Conservation (phyloP, 2,329 filamentous ascomycete species). For the Xylaria sp. region DNA sequence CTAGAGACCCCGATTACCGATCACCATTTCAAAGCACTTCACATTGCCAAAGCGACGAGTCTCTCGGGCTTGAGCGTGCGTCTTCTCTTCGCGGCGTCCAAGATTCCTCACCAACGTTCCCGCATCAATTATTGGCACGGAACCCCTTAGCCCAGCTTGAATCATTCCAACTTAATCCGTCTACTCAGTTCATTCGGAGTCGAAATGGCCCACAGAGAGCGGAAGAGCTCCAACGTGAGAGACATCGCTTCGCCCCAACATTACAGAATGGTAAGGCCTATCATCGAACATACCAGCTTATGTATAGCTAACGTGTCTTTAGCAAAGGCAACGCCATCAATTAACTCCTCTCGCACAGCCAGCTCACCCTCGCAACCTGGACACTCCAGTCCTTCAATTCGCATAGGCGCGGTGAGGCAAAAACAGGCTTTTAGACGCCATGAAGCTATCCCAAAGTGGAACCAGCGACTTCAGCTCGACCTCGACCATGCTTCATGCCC, state of each 20-base stretch:
- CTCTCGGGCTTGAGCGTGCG: background rate
- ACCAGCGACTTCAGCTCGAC: slow-evolving; percentile 40
- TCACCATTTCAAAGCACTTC: slow-evolving; percentile 39
- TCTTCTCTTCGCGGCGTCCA: slow-evolving; percentile 4
- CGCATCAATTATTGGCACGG: slow-evolving; percentile 4
- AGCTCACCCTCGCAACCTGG: slow-evolving; percentile 45
- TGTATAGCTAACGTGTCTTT: slow-evolving; percentile 32
- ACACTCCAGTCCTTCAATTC: slow-evolving; percentile 48
- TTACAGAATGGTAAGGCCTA: slow-evolving; percentile 41
- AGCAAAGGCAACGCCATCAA: slow-evolving; percentile 38
- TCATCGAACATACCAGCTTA: background rate
- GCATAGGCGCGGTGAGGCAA: slow-evolving; percentile 40
- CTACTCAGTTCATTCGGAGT: slow-evolving; percentile 32
- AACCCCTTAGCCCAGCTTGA: background rate
- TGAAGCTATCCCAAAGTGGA: slow-evolving; percentile 37
- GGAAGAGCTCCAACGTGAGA: slow-evolving; percentile 37
- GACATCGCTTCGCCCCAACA: slow-evolving; percentile 40
- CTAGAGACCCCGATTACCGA: slow-evolving; percentile 33
- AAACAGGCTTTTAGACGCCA: slow-evolving; percentile 30
- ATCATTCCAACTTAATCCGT: slow-evolving; percentile 35
- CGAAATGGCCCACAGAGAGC: slow-evolving; percentile 36
- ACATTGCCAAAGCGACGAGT: slow-evolving; percentile 16
- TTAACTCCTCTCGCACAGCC: slow-evolving; percentile 37
- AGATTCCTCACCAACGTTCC: slow-evolving; percentile 8
- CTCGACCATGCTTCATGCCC: slow-evolving; percentile 46